phyloP scores from a whole-genome alignment of 2,329 filamentous ascomycete genomes.

The Penicillium sp. region DNA sequence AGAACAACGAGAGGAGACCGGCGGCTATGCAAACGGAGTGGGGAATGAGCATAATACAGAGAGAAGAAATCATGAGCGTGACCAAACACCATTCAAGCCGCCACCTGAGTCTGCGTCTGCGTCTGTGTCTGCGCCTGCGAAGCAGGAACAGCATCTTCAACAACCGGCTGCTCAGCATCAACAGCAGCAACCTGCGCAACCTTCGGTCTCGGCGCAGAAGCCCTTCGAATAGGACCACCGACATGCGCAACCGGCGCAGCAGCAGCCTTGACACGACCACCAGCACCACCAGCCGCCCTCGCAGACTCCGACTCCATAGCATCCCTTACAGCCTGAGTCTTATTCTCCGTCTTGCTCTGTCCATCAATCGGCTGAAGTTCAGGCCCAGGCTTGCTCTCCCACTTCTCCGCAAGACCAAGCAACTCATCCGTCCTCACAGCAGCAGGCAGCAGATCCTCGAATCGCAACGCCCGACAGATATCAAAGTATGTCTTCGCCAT shows the following conservation, averaged over 20 bases:
- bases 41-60: neutral
- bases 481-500: constrained; percentile 67
- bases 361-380: constrained; percentile 1
- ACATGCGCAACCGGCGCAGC: constrained; percentile 21
- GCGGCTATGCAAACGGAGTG: constrained; percentile 22
- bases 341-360: neutral
- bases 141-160: constrained; percentile 22
- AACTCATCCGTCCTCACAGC: constrained; percentile 64
- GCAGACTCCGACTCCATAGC: constrained; percentile 36
- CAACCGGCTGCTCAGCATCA: constrained; percentile 16
- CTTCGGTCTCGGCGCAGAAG: constrained; percentile 29
- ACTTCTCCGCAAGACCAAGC: constrained; percentile 40
- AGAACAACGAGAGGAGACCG: neutral
- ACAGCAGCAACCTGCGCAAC: constrained; percentile 18
- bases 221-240: constrained; percentile 36
- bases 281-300: constrained; percentile 33
- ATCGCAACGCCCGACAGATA: constrained; percentile 61
- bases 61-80: neutral
- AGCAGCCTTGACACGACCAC: constrained; percentile 24
- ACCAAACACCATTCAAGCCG: constrained; percentile 13
- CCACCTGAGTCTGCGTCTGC: constrained; percentile 15
- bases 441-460: constrained; percentile 59
- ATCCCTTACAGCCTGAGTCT: constrained; percentile 32
- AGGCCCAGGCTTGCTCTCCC: constrained; percentile 19
- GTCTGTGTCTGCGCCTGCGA: constrained; percentile 21